Conservation (phyloP, 2,329 filamentous ascomycete genomes). For the Chrysoporthe cubensis region DNA sequence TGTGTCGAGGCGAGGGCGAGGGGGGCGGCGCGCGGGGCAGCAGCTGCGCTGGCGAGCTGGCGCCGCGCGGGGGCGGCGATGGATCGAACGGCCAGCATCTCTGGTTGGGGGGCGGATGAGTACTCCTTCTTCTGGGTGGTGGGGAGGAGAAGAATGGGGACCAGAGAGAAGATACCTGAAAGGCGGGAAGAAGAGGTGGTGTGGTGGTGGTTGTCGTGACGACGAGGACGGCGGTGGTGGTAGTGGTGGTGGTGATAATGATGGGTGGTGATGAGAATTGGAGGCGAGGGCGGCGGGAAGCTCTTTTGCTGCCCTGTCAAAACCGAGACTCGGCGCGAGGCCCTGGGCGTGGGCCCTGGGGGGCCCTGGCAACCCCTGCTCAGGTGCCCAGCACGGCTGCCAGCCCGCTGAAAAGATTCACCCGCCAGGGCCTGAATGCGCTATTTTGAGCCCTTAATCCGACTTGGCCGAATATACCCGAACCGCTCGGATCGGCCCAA, state of each 20-base stretch:
- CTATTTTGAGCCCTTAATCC: conserved; percentile 26
- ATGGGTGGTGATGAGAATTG: no score
- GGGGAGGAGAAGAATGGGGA: not conserved
- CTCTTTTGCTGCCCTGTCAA: not conserved
- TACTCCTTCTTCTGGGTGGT: not conserved
- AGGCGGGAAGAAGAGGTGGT: no score
- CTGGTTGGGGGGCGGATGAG: not conserved
- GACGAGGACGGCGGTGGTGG: not conserved
- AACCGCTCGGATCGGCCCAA: conserved; percentile 22
- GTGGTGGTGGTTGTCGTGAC: no score
- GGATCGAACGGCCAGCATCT: conserved; percentile 82
- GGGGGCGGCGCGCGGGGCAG: conserved; percentile 52
- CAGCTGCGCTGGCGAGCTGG: conserved; percentile 73
- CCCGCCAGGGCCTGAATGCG: conserved; percentile 25
- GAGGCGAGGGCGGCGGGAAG: conserved; percentile 2
- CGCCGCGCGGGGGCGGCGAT: conserved; percentile 75
- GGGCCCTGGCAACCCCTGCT: no score
- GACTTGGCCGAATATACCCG: conserved; percentile 28
- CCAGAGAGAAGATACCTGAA: not conserved
- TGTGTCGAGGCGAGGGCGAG: conserved; percentile 43
- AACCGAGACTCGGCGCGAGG: not conserved
- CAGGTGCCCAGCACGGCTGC: not conserved
- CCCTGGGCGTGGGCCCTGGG: not conserved
- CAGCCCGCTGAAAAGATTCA: conserved; percentile 27
- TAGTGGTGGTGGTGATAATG: not conserved